Percentiles rank a stretch among this genome's conserved stretches.
Conservation (phyloP, 176 grass and related monocot species). For the Eleusine coracana region DNA sequence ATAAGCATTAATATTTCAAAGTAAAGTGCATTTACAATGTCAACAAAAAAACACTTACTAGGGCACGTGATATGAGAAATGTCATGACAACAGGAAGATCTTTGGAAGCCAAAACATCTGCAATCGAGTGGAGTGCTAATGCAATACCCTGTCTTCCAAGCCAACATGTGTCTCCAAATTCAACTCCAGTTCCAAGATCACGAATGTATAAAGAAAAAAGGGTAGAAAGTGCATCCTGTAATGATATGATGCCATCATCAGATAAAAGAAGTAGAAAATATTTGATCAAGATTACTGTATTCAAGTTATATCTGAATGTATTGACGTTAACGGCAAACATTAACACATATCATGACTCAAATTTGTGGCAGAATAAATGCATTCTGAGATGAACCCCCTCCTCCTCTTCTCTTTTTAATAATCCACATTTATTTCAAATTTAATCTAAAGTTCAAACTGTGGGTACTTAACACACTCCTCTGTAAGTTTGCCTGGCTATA, state of each 20-base stretch:
- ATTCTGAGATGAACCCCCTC: not conserved
- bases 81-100: slow-evolving; percentile 97
- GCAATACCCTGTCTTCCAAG: slow-evolving; percentile 94
- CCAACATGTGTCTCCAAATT: slow-evolving; percentile 70
- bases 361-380: not conserved
- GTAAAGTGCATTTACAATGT: slow-evolving; percentile 11
- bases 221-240: slow-evolving; percentile 88
- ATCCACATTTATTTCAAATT: not conserved
- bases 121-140: slow-evolving; percentile 87
- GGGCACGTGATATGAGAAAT: slow-evolving; percentile 94
- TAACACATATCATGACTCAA: not conserved
- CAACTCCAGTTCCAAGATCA: slow-evolving; percentile 67
- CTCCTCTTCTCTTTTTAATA: not conserved
- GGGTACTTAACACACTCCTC: not conserved
- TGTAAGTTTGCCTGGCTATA: not conserved
- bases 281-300: slow-evolving; percentile 15
- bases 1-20: slow-evolving; percentile 27
- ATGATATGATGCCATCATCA: not conserved
- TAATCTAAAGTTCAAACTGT: not conserved
- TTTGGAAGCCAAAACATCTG: slow-evolving; percentile 89
- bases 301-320: not conserved
- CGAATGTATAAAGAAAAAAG: slow-evolving; percentile 80
- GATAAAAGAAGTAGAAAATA: not conserved
- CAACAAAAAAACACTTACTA: slow-evolving; percentile 52
- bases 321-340: slow-evolving; percentile 6